Evolutionary conservation across 2,329 filamentous ascomycete species (phyloP).

Genomic region (Penicillium sclerotigenum): DNA sequence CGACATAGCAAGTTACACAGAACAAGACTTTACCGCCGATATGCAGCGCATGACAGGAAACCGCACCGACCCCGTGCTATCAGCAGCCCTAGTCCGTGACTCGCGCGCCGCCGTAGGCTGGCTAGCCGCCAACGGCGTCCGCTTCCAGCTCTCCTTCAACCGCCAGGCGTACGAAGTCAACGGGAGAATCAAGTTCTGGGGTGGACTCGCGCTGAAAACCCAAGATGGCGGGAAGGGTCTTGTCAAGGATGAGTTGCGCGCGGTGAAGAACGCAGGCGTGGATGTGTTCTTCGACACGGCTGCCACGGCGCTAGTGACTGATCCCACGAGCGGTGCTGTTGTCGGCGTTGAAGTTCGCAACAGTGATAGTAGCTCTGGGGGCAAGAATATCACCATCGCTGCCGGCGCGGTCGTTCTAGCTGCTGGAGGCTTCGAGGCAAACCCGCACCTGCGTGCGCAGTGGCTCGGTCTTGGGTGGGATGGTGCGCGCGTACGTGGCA

Average conservation of each 20-base stretch:
- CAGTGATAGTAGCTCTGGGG: background rate
- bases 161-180: constrained; percentile 64
- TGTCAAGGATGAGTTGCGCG: constrained; percentile 48
- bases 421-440: constrained; percentile 64
- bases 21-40: constrained; percentile 54
- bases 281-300: constrained; percentile 42
- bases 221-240: constrained; percentile 60
- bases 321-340: background rate
- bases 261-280: constrained; percentile 46
- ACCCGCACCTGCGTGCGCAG: constrained; percentile 54
- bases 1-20: constrained; percentile 58
- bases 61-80: constrained; percentile 51
- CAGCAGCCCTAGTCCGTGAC: constrained; percentile 50
- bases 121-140: constrained; percentile 54
- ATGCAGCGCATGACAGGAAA: constrained; percentile 56
- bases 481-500: constrained; percentile 59
- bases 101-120: constrained; percentile 54
- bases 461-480: constrained; percentile 62
- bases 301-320: background rate
- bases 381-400: constrained; percentile 15
- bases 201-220: constrained; percentile 60
- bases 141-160: constrained; percentile 62
- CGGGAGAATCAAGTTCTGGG: constrained; percentile 63
- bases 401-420: constrained; percentile 30
- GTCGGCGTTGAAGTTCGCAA: constrained; percentile 19